phyloP scores from a whole-genome alignment of 2,329 filamentous ascomycete species.

The Ophiostoma tasmaniense region DNA sequence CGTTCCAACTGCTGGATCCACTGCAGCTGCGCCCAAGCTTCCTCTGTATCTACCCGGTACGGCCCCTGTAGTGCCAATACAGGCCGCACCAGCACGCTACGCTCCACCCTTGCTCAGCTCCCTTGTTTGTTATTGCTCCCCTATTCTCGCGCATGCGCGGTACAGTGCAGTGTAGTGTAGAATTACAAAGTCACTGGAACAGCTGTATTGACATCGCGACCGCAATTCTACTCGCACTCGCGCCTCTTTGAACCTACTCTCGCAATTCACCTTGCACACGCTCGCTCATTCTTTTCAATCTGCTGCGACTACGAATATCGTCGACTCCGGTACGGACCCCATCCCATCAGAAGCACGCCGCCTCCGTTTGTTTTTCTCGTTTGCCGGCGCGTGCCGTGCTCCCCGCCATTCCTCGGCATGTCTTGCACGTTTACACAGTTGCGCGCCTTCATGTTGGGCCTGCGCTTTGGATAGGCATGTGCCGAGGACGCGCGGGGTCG shows the following conservation, averaged over 20 bases:
- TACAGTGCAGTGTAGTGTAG: background rate
- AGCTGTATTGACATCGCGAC: background rate
- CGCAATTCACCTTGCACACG: background rate
- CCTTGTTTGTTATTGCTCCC: slow-evolving; percentile 16
- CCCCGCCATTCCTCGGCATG: background rate
- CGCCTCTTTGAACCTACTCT: background rate
- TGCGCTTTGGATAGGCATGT: background rate
- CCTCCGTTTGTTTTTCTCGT: background rate
- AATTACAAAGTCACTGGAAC: background rate
- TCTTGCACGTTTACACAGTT: background rate
- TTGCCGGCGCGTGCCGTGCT: background rate
- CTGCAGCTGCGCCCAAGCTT: background rate
- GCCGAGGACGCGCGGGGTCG: background rate
- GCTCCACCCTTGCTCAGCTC: background rate
- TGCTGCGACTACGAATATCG: background rate
- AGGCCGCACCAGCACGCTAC: background rate
- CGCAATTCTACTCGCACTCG: background rate
- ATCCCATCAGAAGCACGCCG: background rate
- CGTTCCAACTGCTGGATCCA: background rate
- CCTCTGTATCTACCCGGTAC: no score
- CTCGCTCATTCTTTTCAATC: background rate
- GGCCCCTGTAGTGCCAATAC: background rate
- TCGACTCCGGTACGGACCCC: background rate
- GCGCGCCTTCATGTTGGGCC: background rate
- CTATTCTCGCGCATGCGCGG: slow-evolving; percentile 8